Base-by-base conservation (phyloP, 768 basidiomycete genomes). In the Clathrus columnatus region DNA sequence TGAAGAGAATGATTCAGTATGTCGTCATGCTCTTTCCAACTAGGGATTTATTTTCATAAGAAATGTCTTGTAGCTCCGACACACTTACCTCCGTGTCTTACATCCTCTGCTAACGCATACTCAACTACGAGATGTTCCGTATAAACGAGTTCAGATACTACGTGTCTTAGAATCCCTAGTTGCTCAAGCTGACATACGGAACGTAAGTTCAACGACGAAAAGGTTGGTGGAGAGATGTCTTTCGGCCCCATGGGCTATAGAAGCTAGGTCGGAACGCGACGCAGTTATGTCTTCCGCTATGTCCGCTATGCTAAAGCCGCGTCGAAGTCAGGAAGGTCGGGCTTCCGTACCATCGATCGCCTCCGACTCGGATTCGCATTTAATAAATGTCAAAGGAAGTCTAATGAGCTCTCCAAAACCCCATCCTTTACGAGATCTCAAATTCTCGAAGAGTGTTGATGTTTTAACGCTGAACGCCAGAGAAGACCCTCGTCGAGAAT, bases 41-140 rank as follows among this genome's bases (percentile, higher is more conserved):
- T 8, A 32, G 42, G 44, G 6, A 26, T 44, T 18, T 14, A 20
- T 32, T n/a, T 32, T 29, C 18, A 53, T 57, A 11, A 36, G 14
- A 4, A 36, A 11, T 36, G 7, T 54, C 27, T 16, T 4, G 2
- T 61, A 91, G 84, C 76, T 98, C 44, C 90, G 92, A 48, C 95
- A 99, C 67, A 98, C 95, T 0, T 99, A 93, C 67, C 84, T 98
- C 28, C 89, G 96, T 18, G 96, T 99, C 8, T 76, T 99, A 16
- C 91, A 98, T 64, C 96, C 95, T 0, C 82, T 99, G 4, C 78
- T 99, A 43, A 92, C 88, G 8, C 92, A 90, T 68, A 98, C 95
- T 0, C 96, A 99, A 68, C 76, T 99, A 5, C 83, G 83, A 11
- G 72, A 80, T 14, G 70, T 83, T 56, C 88, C 91, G 0, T 97